Conservation (phyloP, 345 rosid species). For the Arabidopsis suecica region DNA sequence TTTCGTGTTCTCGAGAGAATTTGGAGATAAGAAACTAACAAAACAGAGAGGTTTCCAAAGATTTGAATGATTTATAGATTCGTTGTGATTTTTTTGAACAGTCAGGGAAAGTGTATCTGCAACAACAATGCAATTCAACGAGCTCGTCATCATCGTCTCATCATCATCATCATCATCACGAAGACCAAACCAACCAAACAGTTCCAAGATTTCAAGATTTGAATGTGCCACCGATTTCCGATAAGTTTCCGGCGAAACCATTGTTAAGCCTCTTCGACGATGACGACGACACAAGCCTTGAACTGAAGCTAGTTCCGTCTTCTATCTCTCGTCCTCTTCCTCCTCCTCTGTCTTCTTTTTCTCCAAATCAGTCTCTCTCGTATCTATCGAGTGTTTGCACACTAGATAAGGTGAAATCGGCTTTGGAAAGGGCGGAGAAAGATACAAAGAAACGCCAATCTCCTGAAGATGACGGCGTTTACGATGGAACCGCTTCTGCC, state of each 20-base stretch:
- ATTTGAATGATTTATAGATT: constrained; percentile 25
- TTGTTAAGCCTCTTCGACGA: constrained; percentile 55
- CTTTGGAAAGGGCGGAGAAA: constrained; percentile 72
- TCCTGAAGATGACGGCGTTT: constrained; percentile 41
- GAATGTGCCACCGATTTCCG: constrained; percentile 53
- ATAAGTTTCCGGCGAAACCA: constrained; percentile 39
- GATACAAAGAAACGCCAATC: constrained; percentile 56
- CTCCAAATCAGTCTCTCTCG: constrained; percentile 28
- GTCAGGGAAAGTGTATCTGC: constrained; percentile 88
- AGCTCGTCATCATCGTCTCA: constrained; percentile 35
- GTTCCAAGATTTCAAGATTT: constrained; percentile 61
- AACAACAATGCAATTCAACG: constrained; percentile 64
- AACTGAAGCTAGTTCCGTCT: constrained; percentile 49
- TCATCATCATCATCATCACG: constrained; percentile 36
- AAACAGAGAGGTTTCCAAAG: neutral
- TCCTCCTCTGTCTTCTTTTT: neutral
- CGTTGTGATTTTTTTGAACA: constrained; percentile 44
- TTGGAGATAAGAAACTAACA: neutral
- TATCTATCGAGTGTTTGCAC: constrained; percentile 73
- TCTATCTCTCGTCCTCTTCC: neutral
- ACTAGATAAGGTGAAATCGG: constrained; percentile 80
- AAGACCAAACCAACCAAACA: constrained; percentile 46
- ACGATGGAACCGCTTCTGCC: constrained; percentile 11
- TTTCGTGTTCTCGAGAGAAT: constrained; percentile 6
- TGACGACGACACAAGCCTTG: constrained; percentile 54